phyloP scores from a whole-genome alignment of 2,329 filamentous ascomycete species.

The Ophiocordyceps camponoti-saundersi region DNA sequence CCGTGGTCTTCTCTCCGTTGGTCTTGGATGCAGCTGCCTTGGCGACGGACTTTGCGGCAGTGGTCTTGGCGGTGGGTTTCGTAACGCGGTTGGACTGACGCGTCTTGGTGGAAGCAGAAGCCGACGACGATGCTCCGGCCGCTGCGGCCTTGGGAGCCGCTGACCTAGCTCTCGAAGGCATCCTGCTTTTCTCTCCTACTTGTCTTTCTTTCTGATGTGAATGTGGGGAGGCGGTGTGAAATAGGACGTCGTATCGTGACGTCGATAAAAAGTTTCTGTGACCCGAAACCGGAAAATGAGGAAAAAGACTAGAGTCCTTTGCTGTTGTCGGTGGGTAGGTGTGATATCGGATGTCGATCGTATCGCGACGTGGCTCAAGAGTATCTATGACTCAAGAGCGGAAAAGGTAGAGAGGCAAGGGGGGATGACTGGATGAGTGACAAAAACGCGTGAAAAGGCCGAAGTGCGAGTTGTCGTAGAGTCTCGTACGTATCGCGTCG shows the following conservation, averaged over 20 bases:
- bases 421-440: too few relatives aligned
- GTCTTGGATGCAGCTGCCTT: too few relatives aligned
- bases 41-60: conserved; percentile 2
- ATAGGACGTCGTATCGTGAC: too few relatives aligned
- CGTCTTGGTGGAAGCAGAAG: conserved; percentile 4
- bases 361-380: too few relatives aligned
- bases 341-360: too few relatives aligned
- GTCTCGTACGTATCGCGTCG: too few relatives aligned
- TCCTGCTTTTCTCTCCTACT: conserved; percentile 6
- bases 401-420: too few relatives aligned
- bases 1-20: too few relatives aligned
- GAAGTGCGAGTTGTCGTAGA: too few relatives aligned
- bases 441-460: too few relatives aligned
- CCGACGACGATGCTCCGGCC: conserved; percentile 11
- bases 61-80: conserved; percentile 3
- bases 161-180: conserved; percentile 15
- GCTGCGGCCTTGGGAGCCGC: conserved; percentile 9
- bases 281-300: background rate
- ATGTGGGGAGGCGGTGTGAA: background rate
- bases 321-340: background rate
- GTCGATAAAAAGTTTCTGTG: too few relatives aligned
- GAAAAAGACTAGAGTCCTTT: background rate
- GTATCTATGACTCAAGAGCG: too few relatives aligned
- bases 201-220: background rate
- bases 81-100: background rate